Percentiles rank a stretch among this genome's conserved stretches.
phyloP scores from a whole-genome alignment of 768 basidiomycete species.

The Podaxis rugospora region DNA sequence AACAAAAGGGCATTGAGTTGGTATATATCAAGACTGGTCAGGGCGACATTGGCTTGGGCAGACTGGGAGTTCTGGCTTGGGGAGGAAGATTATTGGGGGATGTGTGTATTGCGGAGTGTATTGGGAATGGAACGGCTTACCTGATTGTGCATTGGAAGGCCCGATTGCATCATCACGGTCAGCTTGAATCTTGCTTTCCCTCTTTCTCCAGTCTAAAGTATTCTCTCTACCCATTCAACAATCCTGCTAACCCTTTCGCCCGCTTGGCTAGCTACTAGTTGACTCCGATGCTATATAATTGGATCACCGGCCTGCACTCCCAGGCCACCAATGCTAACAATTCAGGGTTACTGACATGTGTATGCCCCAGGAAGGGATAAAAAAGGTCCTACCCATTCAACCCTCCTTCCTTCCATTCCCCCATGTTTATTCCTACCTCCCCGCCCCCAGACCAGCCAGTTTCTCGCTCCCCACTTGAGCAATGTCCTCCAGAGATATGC shows the following conservation, averaged over 20 bases:
- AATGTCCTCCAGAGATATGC: conserved; percentile 9
- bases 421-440: background rate
- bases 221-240: too few relatives aligned
- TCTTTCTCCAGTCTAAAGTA: too few relatives aligned
- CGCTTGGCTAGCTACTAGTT: too few relatives aligned
- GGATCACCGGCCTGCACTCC: background rate
- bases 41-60: background rate
- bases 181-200: too few relatives aligned
- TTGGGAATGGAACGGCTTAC: background rate
- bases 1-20: background rate
- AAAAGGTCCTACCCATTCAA: background rate
- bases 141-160: background rate
- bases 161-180: background rate
- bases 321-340: background rate
- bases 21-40: background rate
- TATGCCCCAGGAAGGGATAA: background rate
- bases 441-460: background rate
- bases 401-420: background rate
- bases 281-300: background rate
- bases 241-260: too few relatives aligned
- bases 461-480: background rate
- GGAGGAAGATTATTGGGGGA: background rate
- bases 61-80: background rate
- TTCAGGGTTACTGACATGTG: conserved; percentile 1
- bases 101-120: background rate